Evolutionary conservation across 1,284 basidiomycete genomes (phyloP), one percentile per base, ranked within the genome.

Genomic region (Hortiboletus rubellus): DNA sequence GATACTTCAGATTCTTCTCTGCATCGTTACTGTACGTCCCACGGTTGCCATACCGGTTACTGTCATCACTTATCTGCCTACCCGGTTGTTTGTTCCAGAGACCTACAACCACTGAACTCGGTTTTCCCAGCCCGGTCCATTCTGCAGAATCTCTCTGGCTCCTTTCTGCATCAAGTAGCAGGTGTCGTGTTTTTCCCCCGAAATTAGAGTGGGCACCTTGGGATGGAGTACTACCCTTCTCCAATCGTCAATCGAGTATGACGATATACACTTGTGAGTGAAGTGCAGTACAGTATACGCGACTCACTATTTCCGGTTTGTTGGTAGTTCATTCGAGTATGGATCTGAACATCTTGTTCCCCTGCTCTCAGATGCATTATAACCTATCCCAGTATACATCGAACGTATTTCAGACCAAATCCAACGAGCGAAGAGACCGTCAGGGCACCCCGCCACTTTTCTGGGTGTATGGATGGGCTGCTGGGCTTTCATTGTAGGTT

Each of bases 381-480:
- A 34, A 57, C 15, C 5, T 7, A 8, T 42, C 15, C 24, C 38
- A 71, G 69, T 37, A 70, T 84, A 38, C 84, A 80, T 66, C 74
- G 82, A 54, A 78, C 81, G 1, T 84, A 82, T 63, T 75, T 75
- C 54, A 69, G 76, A 18, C 79, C 78, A 2, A 71, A 78, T 15
- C 81, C 83, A 0, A 74, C 70, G 43, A 77, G 78, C n/a, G 66
- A 72, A 12, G 77, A 83, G 62, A 79, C 84, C 33, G 80, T 84
- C 18, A 74, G 75, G 50, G 76, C 78, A 37, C 81, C 81, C 9
- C 83, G 84, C 66, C 72, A 71, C 55, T 84, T 86, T 76, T 83
- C 47, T 89, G 82, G 79, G 82, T 82, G 60, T 89, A 34, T 81
- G 84, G 75, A 87, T 89, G 78, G 85, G 79, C 1, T 76, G 74